Conservation (phyloP, 164 flowering plant genomes). For the Vitis rupestris region DNA sequence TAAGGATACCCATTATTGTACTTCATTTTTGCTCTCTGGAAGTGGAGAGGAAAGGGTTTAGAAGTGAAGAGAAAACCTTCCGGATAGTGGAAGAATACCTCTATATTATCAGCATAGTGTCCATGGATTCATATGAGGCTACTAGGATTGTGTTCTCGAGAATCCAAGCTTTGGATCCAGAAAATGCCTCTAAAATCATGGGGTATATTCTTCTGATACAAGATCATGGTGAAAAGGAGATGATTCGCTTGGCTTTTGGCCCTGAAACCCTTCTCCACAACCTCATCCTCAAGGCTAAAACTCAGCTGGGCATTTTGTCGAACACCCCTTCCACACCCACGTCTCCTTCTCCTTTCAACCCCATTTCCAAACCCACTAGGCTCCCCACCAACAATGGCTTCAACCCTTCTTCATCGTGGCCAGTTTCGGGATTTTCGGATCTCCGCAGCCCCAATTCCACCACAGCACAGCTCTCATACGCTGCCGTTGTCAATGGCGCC, state of each 20-base stretch:
- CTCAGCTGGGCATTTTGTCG: constrained; percentile 27
- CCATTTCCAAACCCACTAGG: constrained; percentile 20
- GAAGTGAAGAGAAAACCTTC: no score
- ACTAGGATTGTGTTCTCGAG: constrained; percentile 43
- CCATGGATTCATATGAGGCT: constrained; percentile 59
- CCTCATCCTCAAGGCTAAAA: constrained; percentile 51
- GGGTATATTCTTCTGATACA: constrained; percentile 72
- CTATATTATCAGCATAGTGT: no score
- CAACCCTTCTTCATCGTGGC: constrained; percentile 26
- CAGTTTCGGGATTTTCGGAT: constrained; percentile 5
- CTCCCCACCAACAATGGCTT: constrained; percentile 11
- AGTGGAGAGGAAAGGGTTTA: no score
- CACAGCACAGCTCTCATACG: constrained; percentile 30
- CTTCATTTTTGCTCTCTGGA: neutral
- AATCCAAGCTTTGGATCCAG: constrained; percentile 54
- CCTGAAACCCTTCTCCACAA: constrained; percentile 55
- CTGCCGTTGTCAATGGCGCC: constrained; percentile 37
- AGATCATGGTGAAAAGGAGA: constrained; percentile 64
- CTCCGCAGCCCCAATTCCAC: neutral
- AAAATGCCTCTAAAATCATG: constrained; percentile 73
- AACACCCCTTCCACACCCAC: constrained; percentile 15
- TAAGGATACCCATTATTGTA: constrained; percentile 1
- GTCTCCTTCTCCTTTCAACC: constrained; percentile 22
- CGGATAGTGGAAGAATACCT: no score
- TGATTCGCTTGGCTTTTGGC: constrained; percentile 72